Evolutionary conservation across 352 stramenopile species (phyloP).

Genomic region (Heterotrichella gracilis): DNA sequence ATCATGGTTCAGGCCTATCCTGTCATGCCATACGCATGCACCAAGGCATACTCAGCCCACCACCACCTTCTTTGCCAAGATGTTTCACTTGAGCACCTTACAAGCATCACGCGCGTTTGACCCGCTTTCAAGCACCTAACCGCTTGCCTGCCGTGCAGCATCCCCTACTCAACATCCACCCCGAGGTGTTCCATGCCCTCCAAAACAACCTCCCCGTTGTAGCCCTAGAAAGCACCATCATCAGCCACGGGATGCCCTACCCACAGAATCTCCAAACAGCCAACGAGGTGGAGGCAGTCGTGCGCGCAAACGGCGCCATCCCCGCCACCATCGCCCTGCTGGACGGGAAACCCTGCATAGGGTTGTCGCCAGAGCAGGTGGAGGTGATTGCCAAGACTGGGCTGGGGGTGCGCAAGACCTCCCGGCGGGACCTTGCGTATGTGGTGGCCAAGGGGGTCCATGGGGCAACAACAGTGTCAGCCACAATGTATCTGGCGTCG

Average conservation of each 20-base stretch:
- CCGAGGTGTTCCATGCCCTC: constrained; percentile 20
- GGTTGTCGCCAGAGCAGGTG: constrained; percentile 33
- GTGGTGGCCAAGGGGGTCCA: constrained; percentile 19
- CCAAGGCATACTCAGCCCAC: no score
- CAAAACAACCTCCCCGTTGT: constrained; percentile 31
- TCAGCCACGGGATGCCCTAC: constrained; percentile 89
- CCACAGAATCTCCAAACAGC: constrained; percentile 74
- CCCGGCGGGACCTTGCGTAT: constrained; percentile 29
- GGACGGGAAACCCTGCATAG: constrained; percentile 40
- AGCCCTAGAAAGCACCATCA: constrained; percentile 92
- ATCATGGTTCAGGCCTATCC: no score
- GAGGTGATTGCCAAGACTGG: constrained; percentile 29
- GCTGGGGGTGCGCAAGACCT: constrained; percentile 35
- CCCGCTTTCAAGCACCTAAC: no score
- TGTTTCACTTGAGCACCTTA: no score
- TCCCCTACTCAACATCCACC: no score
- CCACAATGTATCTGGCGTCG: constrained; percentile 71
- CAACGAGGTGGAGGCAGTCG: constrained; percentile 44
- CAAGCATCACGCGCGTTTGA: no score
- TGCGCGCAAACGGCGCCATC: constrained; percentile 39
- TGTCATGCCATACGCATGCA: no score
- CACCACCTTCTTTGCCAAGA: no score
- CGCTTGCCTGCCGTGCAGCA: no score
- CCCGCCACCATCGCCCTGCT: constrained; percentile 84
- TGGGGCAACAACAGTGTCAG: constrained; percentile 72